Base-by-base conservation (phyloP, 768 basidiomycete genomes). In the Amylocystis lapponica region DNA sequence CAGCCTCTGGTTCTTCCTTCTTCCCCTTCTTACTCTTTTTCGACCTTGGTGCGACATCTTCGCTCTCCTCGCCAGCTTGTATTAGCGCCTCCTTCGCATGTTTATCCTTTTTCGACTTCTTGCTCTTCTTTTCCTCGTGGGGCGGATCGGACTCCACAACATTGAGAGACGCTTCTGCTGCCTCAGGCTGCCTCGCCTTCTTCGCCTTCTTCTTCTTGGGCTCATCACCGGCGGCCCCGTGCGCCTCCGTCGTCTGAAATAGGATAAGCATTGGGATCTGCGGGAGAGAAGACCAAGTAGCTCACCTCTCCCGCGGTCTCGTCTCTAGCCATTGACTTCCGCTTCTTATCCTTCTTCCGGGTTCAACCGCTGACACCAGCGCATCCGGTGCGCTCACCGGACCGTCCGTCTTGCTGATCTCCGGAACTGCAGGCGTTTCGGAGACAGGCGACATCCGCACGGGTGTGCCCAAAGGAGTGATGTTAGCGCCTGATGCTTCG, bases 381-480 rank as follows among this genome's bases (percentile, higher is more conserved):
- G 46, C 36, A 19, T 26, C 42, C 12, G n/a, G 41, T 20, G n/a
- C n/a, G n/a, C n/a, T n/a, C n/a, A n/a, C n/a, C 30, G 17, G 19
- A 33, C 16, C 36, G 4, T 33, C 29, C 26, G 29, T 29, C 16
- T 14, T 31, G 38, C 27, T 22, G 40, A 54, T 26, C 20, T 35
- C 46, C 17, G 55, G 27, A 27, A 40, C 47, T 40, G 61, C 53
- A 23, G 60, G 46, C n/a, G 61, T 55, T n/a, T n/a, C n/a, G n/a
- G n/a, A n/a, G 36, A 68, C 49, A 21, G 75, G 67, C 33, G 70
- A 69, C 71, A 75, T 74, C 55, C 73, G 71, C 27, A 47, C 53
- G 7, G 82, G 78, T 13, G 78, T 72, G 42, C 86, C 86, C 42
- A 90, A 66, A 30, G 85, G 86, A 25, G 75, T 83, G 55, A 62